Percentiles rank a stretch among this genome's conserved stretches.
phyloP scores from a whole-genome alignment of 495 filamentous ascomycete species.

The Penicillium lividum region DNA sequence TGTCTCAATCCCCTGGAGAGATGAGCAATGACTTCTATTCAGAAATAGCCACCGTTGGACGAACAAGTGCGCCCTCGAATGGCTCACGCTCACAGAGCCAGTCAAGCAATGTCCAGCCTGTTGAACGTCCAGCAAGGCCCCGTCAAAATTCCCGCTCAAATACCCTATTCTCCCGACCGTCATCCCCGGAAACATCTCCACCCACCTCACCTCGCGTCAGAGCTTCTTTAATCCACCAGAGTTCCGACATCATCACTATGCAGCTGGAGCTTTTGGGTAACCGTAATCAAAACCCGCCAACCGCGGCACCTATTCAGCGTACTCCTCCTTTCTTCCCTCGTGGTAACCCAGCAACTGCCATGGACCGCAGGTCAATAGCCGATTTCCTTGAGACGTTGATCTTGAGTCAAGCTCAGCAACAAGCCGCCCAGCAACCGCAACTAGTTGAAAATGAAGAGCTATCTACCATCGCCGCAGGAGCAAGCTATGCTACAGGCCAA shows the following conservation, averaged over 20 bases:
- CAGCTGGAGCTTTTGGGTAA: conserved; percentile 45
- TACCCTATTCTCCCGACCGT: conserved; percentile 44
- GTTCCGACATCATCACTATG: conserved; percentile 52
- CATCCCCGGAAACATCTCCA: conserved; percentile 45
- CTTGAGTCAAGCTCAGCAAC: conserved; percentile 30
- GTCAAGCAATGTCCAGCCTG: conserved; percentile 15
- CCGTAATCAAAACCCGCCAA: conserved; percentile 33
- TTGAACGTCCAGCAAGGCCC: conserved; percentile 14
- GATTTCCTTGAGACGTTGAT: conserved; percentile 42
- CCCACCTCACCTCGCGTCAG: conserved; percentile 48
- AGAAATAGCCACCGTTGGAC: conserved; percentile 31
- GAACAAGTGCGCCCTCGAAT: conserved; percentile 24
- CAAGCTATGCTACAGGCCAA: conserved; percentile 22
- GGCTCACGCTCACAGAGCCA: conserved; percentile 18
- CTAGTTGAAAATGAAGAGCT: conserved; percentile 26
- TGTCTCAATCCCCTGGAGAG: conserved; percentile 41
- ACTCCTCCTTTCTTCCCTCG: conserved; percentile 19
- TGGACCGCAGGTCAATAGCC: conserved; percentile 36
- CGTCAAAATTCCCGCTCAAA: conserved; percentile 41
- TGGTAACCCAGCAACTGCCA: conserved; percentile 16
- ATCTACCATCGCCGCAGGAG: conserved; percentile 23
- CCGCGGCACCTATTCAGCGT: conserved; percentile 9
- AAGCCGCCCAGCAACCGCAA: conserved; percentile 8
- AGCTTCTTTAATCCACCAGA: conserved; percentile 48
- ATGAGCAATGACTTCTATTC: conserved; percentile 38